Conservation (phyloP, 768 basidiomycete genomes). For the Panaeolus cyanescens region DNA sequence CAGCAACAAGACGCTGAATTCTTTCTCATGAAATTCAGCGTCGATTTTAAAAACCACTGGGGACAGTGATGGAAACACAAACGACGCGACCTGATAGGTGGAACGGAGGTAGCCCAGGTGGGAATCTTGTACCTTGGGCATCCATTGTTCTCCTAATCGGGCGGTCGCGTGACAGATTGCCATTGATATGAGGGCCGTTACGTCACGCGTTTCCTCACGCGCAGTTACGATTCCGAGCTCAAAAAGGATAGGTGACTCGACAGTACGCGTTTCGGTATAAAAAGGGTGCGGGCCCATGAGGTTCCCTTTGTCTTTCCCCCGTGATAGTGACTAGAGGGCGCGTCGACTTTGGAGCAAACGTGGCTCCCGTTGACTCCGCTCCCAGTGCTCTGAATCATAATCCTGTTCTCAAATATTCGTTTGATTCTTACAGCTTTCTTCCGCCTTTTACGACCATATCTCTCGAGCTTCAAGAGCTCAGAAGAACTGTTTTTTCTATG, state of each 20-base stretch:
- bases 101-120: background rate
- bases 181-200: background rate
- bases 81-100: background rate
- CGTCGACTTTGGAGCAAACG: background rate
- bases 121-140: background rate
- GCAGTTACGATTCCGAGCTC: background rate
- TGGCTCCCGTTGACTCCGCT: background rate
- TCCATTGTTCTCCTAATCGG: slow-evolving; percentile 1
- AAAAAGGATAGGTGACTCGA: background rate
- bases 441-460: background rate
- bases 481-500: background rate
- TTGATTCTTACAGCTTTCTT: background rate
- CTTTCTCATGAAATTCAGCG: background rate
- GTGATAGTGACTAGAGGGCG: background rate
- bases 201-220: slow-evolving; percentile 1
- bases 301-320: background rate
- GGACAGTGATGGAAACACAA: background rate
- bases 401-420: slow-evolving; percentile 1
- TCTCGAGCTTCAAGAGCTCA: background rate
- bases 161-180: background rate
- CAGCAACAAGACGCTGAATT: background rate
- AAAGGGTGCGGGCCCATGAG: background rate
- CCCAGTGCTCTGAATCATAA: background rate
- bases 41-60: background rate
- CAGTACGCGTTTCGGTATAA: slow-evolving; percentile 1